These are phyloP conservation scores for Blastobotrys robertii DNA, from an alignment of 805 yeast species.

Conservation along the genomic window DNA sequence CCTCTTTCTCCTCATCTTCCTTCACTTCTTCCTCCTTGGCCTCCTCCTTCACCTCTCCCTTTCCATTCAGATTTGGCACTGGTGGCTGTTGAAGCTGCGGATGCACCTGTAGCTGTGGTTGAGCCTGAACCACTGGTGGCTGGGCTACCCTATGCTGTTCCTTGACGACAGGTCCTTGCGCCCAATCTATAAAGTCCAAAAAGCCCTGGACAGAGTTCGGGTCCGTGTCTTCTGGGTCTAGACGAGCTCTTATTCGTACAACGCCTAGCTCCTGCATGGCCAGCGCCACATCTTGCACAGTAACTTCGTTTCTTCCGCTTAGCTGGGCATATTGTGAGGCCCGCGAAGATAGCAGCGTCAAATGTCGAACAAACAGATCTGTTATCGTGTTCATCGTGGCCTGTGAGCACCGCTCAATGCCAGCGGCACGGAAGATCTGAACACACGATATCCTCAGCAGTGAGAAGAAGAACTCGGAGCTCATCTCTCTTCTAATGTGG, in stretches of 20 bases:
- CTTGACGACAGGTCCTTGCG: constrained; percentile 36
- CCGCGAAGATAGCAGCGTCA: constrained; percentile 44
- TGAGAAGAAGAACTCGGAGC: constrained; percentile 36
- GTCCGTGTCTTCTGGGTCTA: constrained; percentile 44
- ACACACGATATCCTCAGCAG: constrained; percentile 41
- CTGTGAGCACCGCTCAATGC: constrained; percentile 73
- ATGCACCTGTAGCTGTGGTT: constrained; percentile 1
- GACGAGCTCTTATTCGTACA: constrained; percentile 44
- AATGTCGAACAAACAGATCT: constrained; percentile 59
- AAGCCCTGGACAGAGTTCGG: constrained; percentile 39
- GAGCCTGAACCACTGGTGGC: constrained; percentile 2
- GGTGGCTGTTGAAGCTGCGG: constrained; percentile 1
- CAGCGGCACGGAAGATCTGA: constrained; percentile 62
- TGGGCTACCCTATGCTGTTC: constrained; percentile 30
- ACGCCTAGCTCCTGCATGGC: constrained; percentile 58
- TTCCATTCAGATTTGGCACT: background rate
- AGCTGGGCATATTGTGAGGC: constrained; percentile 41
- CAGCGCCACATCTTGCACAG: constrained; percentile 58
- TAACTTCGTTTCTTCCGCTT: constrained; percentile 38
- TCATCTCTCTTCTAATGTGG: background rate
- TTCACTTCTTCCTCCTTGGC: constrained; percentile 1
- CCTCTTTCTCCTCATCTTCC: constrained; percentile 15
- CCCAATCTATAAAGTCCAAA: constrained; percentile 47
- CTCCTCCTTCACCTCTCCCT: constrained; percentile 1
- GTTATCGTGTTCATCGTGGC: constrained; percentile 65